Conservation (phyloP, 306 rosid species). For the Lathyrus oleraceus region DNA sequence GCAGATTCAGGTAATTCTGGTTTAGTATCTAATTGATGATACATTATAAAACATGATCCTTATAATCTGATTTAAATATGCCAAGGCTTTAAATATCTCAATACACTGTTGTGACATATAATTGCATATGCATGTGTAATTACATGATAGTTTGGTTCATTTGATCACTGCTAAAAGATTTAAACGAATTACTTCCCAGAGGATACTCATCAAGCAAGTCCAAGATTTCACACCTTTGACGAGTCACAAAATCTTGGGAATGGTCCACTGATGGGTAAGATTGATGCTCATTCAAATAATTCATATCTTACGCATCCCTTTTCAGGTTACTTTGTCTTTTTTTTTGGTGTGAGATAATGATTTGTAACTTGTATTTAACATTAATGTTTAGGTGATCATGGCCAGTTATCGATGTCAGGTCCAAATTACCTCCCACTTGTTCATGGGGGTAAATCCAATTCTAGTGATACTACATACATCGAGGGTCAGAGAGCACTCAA, state of each 20-base stretch:
- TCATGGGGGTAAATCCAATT: conserved; percentile 46
- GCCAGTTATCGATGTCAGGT: conserved; percentile 48
- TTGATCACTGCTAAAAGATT: conserved; percentile 32
- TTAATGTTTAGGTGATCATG: conserved; percentile 41
- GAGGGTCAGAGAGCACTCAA: conserved; percentile 52
- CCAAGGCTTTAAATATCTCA: conserved; percentile 16
- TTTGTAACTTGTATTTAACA: background rate
- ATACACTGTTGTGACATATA: conserved; percentile 3
- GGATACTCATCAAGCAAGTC: conserved; percentile 63
- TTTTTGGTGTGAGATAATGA: conserved; percentile 20
- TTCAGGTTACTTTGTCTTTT: conserved; percentile 44
- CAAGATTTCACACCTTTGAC: conserved; percentile 40
- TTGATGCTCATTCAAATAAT: conserved; percentile 41
- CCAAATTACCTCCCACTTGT: conserved; percentile 42
- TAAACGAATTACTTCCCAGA: conserved; percentile 44
- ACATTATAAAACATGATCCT: background rate
- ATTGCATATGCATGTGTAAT: background rate
- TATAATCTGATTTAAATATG: conserved; percentile 27
- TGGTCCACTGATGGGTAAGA: conserved; percentile 42
- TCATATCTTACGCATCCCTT: conserved; percentile 39
- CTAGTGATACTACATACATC: conserved; percentile 31
- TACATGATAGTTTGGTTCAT: conserved; percentile 7
- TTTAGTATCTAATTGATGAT: conserved; percentile 34
- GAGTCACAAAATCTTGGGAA: conserved; percentile 48
- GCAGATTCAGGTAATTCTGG: conserved; percentile 70